Base-by-base conservation (phyloP, 1,284 basidiomycete species). In the Rhodotorula sp. region DNA sequence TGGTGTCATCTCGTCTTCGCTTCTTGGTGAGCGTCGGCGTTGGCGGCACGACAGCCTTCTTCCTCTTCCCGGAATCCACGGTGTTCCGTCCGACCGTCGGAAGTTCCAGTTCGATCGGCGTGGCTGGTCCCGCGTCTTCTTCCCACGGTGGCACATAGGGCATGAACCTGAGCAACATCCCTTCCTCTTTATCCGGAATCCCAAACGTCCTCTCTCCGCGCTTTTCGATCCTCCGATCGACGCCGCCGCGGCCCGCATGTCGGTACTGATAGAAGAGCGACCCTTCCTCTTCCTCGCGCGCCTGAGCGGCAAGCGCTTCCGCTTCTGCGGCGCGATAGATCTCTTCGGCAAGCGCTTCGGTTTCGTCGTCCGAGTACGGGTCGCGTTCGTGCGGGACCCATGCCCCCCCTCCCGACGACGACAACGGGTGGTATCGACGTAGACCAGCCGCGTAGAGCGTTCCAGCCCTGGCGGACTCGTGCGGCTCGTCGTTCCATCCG, bases 311-410 rank as follows among this genome's bases (percentile, higher is more conserved):
- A 7, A 56, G 15, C 45, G 51, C 30, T 4, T 29, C 45, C 22
- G 30, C 29, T n/a, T 62, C 49, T 42, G 14, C 61, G 22, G 10
- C 62, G 26, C 20, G 12, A 4, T 62, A 29, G 5, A 22, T 26
- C 20, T 10, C 51, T 12, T 61, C 58, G 45, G 51, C 26, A 26
- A 51, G 64, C 17, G 6, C 48, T 37, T 73, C 72, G 14, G 62
- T 67, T 17, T 70, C 72, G 29, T 66, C 61, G 44, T 73, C 72
- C 20, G 68, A 70, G 49, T 70, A 59, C 22, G 72, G 64, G 1
- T 66, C 72, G 20, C 64, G n/a, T 12, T 49, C 61, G 14, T 15
- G n/a, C 49, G 30, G 33, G 30, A 46, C 18, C 45, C 17, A 18
- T 29, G 29, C 30, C 0, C 20, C 30, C 0, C 20, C 15, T n/a